Conservation (phyloP, 768 basidiomycete species). For the Strobilomyces dryophilus region DNA sequence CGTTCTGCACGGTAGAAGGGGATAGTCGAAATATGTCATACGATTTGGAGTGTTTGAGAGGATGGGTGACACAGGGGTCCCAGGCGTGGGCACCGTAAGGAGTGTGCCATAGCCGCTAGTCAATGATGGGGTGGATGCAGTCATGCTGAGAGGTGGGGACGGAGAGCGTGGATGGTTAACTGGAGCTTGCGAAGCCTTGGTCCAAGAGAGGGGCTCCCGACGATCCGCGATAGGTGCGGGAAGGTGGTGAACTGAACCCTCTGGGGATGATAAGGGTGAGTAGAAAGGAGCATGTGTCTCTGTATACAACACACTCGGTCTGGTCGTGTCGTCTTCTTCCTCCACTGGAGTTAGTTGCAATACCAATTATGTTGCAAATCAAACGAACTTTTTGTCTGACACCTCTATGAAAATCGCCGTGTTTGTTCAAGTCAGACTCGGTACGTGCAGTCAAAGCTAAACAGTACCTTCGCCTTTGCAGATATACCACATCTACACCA, state of each 20-base stretch:
- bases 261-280: no score
- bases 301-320: not conserved
- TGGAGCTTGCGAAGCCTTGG: not conserved
- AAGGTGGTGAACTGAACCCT: no score
- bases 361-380: not conserved
- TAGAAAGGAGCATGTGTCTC: no score
- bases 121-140: not conserved
- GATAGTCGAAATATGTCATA: no score
- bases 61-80: no score
- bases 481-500: constrained; percentile 1
- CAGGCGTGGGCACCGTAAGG: no score
- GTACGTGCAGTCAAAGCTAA: not conserved
- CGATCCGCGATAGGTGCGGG: no score
- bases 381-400: not conserved
- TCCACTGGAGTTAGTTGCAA: not conserved
- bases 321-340: no score
- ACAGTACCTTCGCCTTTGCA: constrained; percentile 8
- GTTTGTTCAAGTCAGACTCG: not conserved
- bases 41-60: no score
- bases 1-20: no score
- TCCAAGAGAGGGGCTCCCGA: not conserved
- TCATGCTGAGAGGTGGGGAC: not conserved
- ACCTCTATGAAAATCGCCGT: not conserved
- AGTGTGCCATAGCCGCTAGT: no score
- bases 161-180: not conserved